phyloP scores from a whole-genome alignment of 441 rosid genomes.

The Populus hybrid region DNA sequence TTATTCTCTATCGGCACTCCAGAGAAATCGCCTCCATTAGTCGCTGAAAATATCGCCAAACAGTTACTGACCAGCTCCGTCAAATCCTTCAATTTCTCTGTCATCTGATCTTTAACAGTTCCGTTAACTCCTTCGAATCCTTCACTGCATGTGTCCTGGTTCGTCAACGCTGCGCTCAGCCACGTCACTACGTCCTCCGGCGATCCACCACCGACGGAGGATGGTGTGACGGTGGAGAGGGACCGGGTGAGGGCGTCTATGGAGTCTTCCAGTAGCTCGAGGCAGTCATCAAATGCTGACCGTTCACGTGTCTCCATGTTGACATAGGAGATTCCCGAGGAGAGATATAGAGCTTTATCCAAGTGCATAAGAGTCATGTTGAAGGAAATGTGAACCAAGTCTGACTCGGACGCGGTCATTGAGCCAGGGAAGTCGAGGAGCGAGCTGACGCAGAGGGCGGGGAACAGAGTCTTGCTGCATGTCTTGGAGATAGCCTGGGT shows the following conservation, averaged over 20 bases:
- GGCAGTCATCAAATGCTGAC: conserved; percentile 79
- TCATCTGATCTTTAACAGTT: conserved; percentile 58
- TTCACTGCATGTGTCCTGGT: conserved; percentile 90
- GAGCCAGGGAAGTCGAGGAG: conserved; percentile 70
- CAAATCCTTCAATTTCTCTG: conserved; percentile 48
- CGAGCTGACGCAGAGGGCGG: conserved; percentile 62
- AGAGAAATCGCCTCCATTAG: conserved; percentile 42
- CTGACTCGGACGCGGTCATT: conserved; percentile 47
- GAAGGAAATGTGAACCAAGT: conserved; percentile 85
- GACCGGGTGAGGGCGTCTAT: conserved; percentile 70
- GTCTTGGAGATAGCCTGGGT: conserved; percentile 61
- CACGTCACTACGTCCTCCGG: conserved; percentile 72
- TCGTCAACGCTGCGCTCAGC: conserved; percentile 88
- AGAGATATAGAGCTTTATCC: conserved; percentile 57
- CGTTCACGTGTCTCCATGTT: conserved; percentile 59
- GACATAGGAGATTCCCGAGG: conserved; percentile 45
- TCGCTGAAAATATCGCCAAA: conserved; percentile 59
- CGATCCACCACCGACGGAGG: conserved; percentile 24
- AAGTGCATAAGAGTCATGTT: conserved; percentile 84
- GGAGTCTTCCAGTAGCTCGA: conserved; percentile 85
- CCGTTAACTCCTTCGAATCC: conserved; percentile 65
- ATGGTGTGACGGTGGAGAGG: conserved; percentile 40
- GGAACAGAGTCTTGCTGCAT: conserved; percentile 62
- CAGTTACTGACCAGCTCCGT: conserved; percentile 88
- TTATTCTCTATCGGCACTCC: conserved; percentile 85